phyloP scores from a whole-genome alignment of 805 yeast genomes.

The Clavispora asparagi region DNA sequence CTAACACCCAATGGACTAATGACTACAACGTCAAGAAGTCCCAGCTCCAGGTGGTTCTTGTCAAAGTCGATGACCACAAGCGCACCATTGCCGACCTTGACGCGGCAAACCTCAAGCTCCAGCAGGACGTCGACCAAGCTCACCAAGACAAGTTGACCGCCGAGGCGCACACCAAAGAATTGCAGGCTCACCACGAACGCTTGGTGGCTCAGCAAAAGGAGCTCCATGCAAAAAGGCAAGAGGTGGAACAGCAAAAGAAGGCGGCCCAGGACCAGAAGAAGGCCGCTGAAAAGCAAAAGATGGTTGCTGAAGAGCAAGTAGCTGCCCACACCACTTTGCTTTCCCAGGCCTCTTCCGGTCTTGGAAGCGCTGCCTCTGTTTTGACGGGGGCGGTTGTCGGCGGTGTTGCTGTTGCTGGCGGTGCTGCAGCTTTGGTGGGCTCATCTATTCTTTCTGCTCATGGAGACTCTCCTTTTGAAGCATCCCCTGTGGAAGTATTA shows the following conservation, averaged over 20 bases:
- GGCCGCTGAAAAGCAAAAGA: neutral
- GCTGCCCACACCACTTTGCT: neutral
- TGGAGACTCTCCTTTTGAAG: neutral
- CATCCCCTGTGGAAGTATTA: neutral
- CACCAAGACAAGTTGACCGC: neutral
- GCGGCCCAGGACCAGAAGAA: neutral
- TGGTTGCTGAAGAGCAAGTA: neutral
- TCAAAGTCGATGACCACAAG: constrained; percentile 38
- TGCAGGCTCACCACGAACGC: constrained; percentile 2
- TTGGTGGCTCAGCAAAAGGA: constrained; percentile 5
- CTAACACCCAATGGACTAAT: constrained; percentile 58
- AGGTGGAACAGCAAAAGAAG: neutral
- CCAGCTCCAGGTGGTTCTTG: constrained; percentile 63
- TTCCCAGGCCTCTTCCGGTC: neutral
- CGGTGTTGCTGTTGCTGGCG: constrained; percentile 7
- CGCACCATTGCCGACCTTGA: constrained; percentile 23
- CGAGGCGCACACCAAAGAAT: constrained; percentile 4
- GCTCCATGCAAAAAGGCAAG: constrained; percentile 2
- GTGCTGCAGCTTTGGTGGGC: constrained; percentile 4
- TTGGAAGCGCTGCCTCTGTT: constrained; percentile 12
- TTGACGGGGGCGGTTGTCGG: constrained; percentile 15
- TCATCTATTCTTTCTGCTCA: neutral
- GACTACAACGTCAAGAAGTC: constrained; percentile 60
- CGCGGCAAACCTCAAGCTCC: constrained; percentile 17
- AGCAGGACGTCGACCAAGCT: constrained; percentile 15